A percentile compares a stretch with the other conserved stretches of the same genome.
Evolutionary conservation across 2,329 filamentous ascomycete species (phyloP).

Genomic region (Botrytis hyacinthi): DNA sequence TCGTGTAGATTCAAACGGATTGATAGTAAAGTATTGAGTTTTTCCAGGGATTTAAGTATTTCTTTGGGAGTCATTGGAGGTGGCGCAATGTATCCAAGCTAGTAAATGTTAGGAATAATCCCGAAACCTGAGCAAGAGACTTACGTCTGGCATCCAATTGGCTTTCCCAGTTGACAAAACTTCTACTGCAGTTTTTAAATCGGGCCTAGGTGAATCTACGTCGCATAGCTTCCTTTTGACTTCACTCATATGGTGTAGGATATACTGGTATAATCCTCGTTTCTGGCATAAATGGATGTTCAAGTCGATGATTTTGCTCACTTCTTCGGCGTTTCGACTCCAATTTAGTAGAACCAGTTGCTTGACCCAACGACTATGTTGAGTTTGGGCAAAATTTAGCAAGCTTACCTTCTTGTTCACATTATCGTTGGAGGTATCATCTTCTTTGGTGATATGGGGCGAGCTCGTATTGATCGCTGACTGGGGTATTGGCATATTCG

Average conservation of each 20-base stretch:
- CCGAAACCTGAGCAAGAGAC: conserved; percentile 34
- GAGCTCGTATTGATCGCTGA: conserved; percentile 53
- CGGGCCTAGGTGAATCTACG: conserved; percentile 81
- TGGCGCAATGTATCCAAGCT: conserved; percentile 75
- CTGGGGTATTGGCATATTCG: conserved; percentile 61
- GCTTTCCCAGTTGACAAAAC: conserved; percentile 76
- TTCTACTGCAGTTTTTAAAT: conserved; percentile 85
- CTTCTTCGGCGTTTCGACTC: conserved; percentile 74
- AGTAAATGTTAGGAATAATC: conserved; percentile 29
- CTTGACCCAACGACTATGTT: conserved; percentile 89
- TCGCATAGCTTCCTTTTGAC: conserved; percentile 70
- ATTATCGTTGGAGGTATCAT: conserved; percentile 64
- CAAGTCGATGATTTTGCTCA: conserved; percentile 86
- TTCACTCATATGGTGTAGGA: conserved; percentile 63
- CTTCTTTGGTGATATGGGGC: conserved; percentile 42
- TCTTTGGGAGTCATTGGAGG: conserved; percentile 69
- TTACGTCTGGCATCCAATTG: conserved; percentile 75
- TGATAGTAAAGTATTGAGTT: conserved; percentile 80
- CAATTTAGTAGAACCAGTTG: conserved; percentile 86
- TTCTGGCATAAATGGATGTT: conserved; percentile 69
- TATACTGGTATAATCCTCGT: conserved; percentile 57
- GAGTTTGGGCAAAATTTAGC: conserved; percentile 73
- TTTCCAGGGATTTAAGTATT: conserved; percentile 70
- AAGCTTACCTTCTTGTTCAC: conserved; percentile 72
- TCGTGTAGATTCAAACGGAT: conserved; percentile 84